These are phyloP conservation scores for Tilletia horrida DNA, from an alignment of 1,284 basidiomycete species.

Conservation along the genomic window DNA sequence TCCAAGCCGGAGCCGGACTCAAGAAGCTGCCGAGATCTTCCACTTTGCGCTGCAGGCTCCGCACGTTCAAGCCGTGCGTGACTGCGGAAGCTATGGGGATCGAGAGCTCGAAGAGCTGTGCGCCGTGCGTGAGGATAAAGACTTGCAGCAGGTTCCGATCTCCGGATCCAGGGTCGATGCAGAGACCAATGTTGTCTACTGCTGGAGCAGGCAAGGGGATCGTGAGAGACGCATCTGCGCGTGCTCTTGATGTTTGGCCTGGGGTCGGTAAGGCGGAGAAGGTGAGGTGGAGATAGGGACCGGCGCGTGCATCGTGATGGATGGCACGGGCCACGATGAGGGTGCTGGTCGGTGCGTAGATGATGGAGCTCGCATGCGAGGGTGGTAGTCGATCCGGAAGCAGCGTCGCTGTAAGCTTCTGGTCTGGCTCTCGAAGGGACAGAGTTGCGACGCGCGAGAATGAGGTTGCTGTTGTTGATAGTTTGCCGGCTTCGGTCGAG, in stretches of 20 bases:
- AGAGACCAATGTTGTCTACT: slow-evolving; percentile 7
- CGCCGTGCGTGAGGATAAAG: slow-evolving; percentile 10
- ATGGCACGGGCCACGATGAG: slow-evolving; percentile 14
- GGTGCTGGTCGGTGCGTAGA: background rate
- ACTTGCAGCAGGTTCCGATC: background rate
- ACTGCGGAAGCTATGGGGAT: slow-evolving; percentile 1
- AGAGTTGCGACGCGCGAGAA: background rate
- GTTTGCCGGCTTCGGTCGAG: background rate
- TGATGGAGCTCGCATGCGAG: slow-evolving; percentile 8
- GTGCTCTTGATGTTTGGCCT: background rate
- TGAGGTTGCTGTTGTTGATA: background rate
- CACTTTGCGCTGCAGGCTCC: background rate
- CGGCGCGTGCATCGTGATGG: slow-evolving; percentile 12
- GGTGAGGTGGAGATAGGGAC: slow-evolving; percentile 6
- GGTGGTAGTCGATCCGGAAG: background rate
- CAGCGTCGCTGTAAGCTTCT: background rate
- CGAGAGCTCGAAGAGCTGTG: slow-evolving; percentile 9
- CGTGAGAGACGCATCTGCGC: slow-evolving; percentile 1
- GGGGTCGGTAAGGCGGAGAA: background rate
- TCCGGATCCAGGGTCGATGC: background rate
- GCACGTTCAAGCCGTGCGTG: background rate
- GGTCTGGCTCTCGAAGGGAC: background rate
- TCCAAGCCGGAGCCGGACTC: slow-evolving; percentile 1
- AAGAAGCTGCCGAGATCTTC: background rate
- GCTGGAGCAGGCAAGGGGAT: background rate